Conservation (phyloP, 1,139 yeast species). For the Eremothecium sinecaudum region DNA sequence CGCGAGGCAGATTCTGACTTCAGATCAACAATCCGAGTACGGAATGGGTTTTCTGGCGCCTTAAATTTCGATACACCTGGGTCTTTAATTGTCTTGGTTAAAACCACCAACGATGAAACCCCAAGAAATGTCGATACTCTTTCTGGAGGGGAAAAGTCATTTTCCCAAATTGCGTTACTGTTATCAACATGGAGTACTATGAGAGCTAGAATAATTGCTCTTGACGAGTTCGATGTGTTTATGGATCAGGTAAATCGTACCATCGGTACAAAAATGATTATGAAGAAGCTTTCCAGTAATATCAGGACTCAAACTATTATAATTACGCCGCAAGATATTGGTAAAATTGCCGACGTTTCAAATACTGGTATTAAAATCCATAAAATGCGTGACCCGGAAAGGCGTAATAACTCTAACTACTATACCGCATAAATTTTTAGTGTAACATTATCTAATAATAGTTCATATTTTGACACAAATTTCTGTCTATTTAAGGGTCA, state of each 20-base stretch:
- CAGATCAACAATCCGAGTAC: slow-evolving; percentile 47
- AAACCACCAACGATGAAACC: slow-evolving; percentile 47
- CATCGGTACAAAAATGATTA: slow-evolving; percentile 65
- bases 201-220: slow-evolving; percentile 77
- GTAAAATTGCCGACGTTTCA: slow-evolving; percentile 60
- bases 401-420: slow-evolving; percentile 24
- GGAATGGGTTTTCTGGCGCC: slow-evolving; percentile 65
- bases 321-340: slow-evolving; percentile 91
- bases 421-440: slow-evolving; percentile 9
- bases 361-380: slow-evolving; percentile 57
- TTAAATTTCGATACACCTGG: slow-evolving; percentile 51
- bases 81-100: slow-evolving; percentile 45
- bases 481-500: neutral
- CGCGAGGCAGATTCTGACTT: slow-evolving; percentile 44
- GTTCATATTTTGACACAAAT: neutral
- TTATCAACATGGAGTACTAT: slow-evolving; percentile 89
- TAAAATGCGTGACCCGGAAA: slow-evolving; percentile 42
- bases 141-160: slow-evolving; percentile 96
- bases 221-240: slow-evolving; percentile 95
- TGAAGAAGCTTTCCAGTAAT: slow-evolving; percentile 52
- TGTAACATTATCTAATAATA: neutral
- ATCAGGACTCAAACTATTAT: slow-evolving; percentile 77
- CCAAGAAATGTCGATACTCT: slow-evolving; percentile 70
- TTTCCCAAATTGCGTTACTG: slow-evolving; percentile 79
- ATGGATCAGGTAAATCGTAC: slow-evolving; percentile 92